Evolutionary conservation across 345 rosid species (phyloP).

Genomic region (Ceriops tagal): DNA sequence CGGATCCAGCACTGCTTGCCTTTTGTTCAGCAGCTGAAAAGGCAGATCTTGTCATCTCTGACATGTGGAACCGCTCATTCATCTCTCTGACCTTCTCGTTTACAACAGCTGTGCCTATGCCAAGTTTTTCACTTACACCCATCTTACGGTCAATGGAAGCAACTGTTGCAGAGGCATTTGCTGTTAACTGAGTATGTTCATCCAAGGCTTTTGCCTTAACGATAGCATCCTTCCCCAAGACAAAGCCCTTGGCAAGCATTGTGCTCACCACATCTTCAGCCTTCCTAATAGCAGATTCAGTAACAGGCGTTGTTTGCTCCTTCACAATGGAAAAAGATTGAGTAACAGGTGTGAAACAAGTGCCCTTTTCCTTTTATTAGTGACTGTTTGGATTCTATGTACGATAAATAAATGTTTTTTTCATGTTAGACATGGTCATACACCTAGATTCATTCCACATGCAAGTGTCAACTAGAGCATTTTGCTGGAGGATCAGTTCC

Average conservation of each 20-base stretch:
- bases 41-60: slow-evolving; percentile 40
- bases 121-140: slow-evolving; percentile 39
- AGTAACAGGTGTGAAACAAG: neutral
- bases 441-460: no score
- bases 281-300: slow-evolving; percentile 31
- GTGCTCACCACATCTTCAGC: slow-evolving; percentile 57
- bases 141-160: slow-evolving; percentile 38
- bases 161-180: slow-evolving; percentile 45
- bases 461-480: neutral
- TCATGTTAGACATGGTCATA: no score
- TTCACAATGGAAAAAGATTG: neutral
- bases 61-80: slow-evolving; percentile 40
- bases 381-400: no score
- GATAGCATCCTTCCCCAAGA: slow-evolving; percentile 53
- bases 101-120: slow-evolving; percentile 34
- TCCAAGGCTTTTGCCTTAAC: slow-evolving; percentile 43
- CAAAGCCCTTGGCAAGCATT: slow-evolving; percentile 52
- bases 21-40: slow-evolving; percentile 41
- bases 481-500: neutral
- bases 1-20: slow-evolving; percentile 37
- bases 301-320: neutral
- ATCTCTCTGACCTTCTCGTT: slow-evolving; percentile 43
- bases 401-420: no score
- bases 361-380: no score
- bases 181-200: slow-evolving; percentile 39